Conservation (phyloP, 1,284 basidiomycete genomes). For the Malassezia vespertilionis region DNA sequence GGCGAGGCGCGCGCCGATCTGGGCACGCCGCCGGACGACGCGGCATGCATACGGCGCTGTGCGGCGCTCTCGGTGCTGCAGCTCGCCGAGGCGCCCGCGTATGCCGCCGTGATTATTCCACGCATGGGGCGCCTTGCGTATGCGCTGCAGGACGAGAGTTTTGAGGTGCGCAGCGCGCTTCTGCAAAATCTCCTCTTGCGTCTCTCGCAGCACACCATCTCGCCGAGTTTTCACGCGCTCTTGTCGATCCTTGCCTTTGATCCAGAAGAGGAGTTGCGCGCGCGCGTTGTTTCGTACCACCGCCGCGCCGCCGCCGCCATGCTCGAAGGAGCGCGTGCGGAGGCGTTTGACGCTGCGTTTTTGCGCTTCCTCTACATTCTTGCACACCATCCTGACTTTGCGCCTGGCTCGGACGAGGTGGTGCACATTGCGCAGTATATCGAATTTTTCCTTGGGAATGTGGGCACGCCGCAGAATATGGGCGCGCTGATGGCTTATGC, state of each 20-base stretch:
- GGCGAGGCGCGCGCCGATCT: constrained; percentile 27
- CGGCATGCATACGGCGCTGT: constrained; percentile 59
- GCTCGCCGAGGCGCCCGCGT: constrained; percentile 59
- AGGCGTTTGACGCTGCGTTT: constrained; percentile 63
- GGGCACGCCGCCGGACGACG: constrained; percentile 25
- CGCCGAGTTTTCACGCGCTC: constrained; percentile 66
- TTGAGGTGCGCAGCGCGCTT: constrained; percentile 69
- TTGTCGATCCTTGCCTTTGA: constrained; percentile 82
- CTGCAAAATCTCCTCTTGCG: constrained; percentile 63
- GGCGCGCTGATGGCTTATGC: constrained; percentile 68
- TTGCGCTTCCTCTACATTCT: constrained; percentile 74
- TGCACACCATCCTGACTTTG: constrained; percentile 86
- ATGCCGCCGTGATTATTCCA: constrained; percentile 52
- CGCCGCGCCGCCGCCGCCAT: constrained; percentile 5
- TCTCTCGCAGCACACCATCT: constrained; percentile 57
- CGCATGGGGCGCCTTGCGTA: constrained; percentile 57
- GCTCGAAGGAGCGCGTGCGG: constrained; percentile 18
- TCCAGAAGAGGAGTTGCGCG: constrained; percentile 57
- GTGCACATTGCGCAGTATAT: constrained; percentile 55
- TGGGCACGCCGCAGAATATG: constrained; percentile 62
- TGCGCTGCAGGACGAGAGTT: constrained; percentile 73
- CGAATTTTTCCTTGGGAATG: constrained; percentile 69
- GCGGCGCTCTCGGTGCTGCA: constrained; percentile 72
- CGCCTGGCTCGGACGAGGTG: constrained; percentile 63
- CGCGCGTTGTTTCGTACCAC: constrained; percentile 26